Evolutionary conservation across 2,329 filamentous ascomycete genomes (phyloP).

Genomic region (Fusarium guadeloupense): DNA sequence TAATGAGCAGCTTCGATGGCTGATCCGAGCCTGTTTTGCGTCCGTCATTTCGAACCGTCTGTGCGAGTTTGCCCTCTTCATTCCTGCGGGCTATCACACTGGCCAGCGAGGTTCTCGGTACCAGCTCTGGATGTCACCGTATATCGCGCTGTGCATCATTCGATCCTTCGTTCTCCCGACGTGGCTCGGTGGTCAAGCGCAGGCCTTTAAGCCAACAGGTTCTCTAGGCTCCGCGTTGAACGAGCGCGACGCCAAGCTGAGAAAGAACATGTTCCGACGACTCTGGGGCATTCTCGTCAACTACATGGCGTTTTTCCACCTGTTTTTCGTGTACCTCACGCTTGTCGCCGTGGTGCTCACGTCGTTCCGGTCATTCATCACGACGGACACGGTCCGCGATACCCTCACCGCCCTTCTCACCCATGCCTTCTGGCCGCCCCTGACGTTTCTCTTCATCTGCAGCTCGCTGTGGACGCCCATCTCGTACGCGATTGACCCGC

Average conservation of each 20-base stretch:
- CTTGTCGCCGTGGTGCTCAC: constrained; percentile 60
- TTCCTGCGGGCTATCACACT: constrained; percentile 67
- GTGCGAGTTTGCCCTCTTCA: constrained; percentile 66
- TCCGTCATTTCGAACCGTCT: constrained; percentile 61
- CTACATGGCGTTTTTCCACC: constrained; percentile 65
- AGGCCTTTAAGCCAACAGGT: constrained; percentile 69
- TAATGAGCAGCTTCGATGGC: constrained; percentile 64
- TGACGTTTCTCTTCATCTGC: constrained; percentile 65
- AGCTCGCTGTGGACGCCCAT: constrained; percentile 67
- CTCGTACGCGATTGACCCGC: constrained; percentile 68
- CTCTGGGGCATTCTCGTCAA: constrained; percentile 64
- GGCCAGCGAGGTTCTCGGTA: constrained; percentile 65
- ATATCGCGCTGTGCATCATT: constrained; percentile 66
- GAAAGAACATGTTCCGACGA: constrained; percentile 62
- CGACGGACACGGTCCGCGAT: constrained; percentile 49
- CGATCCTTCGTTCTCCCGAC: constrained; percentile 66
- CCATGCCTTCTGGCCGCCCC: constrained; percentile 69
- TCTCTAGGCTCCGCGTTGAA: constrained; percentile 65
- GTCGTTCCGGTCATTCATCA: constrained; percentile 60
- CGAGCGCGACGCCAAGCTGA: constrained; percentile 63
- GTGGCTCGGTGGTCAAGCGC: constrained; percentile 67
- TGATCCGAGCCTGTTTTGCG: constrained; percentile 65
- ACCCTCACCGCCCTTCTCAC: constrained; percentile 64
- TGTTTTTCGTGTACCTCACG: constrained; percentile 63
- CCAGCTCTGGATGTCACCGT: constrained; percentile 71